These are phyloP conservation scores for Salvia hispanica DNA, from an alignment of 257 asterid genomes.

Conservation along the genomic window DNA sequence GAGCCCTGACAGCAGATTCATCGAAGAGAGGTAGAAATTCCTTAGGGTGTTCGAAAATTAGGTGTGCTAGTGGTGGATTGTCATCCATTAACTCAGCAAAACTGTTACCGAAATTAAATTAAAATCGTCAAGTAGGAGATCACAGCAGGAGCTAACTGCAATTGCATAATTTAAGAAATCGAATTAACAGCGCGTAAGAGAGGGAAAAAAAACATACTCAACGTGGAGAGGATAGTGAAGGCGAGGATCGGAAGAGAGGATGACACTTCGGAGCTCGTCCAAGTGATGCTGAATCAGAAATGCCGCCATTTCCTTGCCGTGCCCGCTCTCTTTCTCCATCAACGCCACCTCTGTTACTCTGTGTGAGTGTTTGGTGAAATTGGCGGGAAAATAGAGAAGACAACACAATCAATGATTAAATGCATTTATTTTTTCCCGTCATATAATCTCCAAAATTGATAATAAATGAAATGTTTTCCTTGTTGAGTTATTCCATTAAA, in stretches of 20 bases:
- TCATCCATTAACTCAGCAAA: conserved; percentile 86
- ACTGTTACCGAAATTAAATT: conserved; percentile 36
- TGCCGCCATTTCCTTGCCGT: conserved; percentile 65
- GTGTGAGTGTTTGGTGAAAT: no score
- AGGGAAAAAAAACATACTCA: conserved; percentile 63
- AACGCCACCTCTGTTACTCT: conserved; percentile 7
- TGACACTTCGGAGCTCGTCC: conserved; percentile 59
- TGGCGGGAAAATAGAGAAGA: no score
- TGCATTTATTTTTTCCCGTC: no score
- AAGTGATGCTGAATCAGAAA: conserved; percentile 58
- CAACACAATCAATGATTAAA: no score
- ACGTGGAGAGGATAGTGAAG: conserved; percentile 78
- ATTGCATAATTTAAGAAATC: neutral
- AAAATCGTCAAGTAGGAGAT: neutral
- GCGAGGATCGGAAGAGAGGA: conserved; percentile 74
- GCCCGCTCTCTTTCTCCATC: conserved; percentile 44
- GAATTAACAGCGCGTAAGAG: neutral
- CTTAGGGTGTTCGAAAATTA: conserved; percentile 72
- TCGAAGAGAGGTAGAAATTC: conserved; percentile 64
- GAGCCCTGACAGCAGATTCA: conserved; percentile 87
- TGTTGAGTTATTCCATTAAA: no score
- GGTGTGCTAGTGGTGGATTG: conserved; percentile 67
- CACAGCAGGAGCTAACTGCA: neutral
- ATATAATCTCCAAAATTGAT: no score
- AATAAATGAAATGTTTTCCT: no score